Base-by-base conservation (phyloP, 768 basidiomycete genomes). In the Trametes cingulata region DNA sequence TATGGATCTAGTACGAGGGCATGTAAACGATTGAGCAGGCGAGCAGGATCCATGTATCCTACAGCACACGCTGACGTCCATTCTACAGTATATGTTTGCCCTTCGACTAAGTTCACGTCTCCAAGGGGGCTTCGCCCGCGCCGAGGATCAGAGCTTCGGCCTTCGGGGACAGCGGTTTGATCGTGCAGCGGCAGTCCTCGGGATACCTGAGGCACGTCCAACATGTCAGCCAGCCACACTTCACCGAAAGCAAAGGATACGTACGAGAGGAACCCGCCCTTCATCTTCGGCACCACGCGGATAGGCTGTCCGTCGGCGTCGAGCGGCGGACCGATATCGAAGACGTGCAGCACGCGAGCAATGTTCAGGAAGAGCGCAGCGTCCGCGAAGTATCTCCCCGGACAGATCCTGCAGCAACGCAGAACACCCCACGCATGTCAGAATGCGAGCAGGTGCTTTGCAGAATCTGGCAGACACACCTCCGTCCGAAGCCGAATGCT, bases 401-500 rank as follows among this genome's bases (percentile, higher is more conserved):
- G 64, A 45, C 64, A 69, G 15, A 63, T 55, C 20, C 65, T 64
- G 27, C 6, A 15, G 10, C 24, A 6, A 13, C 9, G 24, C 19
- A 4, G 24, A 5, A 13, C 4, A 24, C 29, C 6, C 27, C 14
- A 27, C 10, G 41, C 25, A 7, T 17, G 43, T 51, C 27, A 56
- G 56, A 29, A 40, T 22, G 29, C 29, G 29, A 17, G 17, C 29
- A 13, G 25, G 33, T 3, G 33, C 13, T 29, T 14, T 27, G 20
- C 20, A n/a, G 15, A 24, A 15, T 15, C 15, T 15, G 39, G 25
- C 29, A 6, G 36, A 12, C 12, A 14, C 33, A 69, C 70, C 70
- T 54, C 22, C 70, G 37, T 5, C 71, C 71, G 50, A 67, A 72
- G 4, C 71, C 71, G 39, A 72, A 72, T 1, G 63, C 65, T 14